These are phyloP conservation scores for Entoloma clypeatum DNA, from an alignment of 1,284 basidiomycete species.

Conservation along the genomic window DNA sequence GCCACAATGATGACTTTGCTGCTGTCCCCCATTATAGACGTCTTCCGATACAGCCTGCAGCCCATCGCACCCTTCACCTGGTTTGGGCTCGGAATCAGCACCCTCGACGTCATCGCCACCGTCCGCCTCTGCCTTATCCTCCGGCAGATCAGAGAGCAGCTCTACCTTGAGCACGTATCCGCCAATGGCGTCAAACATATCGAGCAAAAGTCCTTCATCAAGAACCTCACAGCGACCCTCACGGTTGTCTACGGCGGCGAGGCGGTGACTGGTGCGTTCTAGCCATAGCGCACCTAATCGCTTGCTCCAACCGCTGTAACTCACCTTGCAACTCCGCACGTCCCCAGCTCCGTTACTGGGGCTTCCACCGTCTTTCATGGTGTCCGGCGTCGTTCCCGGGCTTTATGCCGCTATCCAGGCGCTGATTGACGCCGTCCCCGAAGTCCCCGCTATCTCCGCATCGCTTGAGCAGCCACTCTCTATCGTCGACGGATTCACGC, in stretches of 20 bases:
- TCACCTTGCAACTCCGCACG: conserved; percentile 12
- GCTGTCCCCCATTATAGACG: conserved; percentile 41
- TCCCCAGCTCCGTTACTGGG: conserved; percentile 58
- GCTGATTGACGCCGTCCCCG: conserved; percentile 56
- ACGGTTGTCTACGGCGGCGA: conserved; percentile 74
- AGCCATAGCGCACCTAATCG: conserved; percentile 10
- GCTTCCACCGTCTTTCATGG: conserved; percentile 64
- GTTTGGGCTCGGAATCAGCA: conserved; percentile 56
- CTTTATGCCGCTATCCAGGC: conserved; percentile 55
- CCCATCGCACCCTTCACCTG: conserved; percentile 68
- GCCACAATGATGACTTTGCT: conserved; percentile 28
- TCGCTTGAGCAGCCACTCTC: conserved; percentile 60
- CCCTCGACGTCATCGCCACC: conserved; percentile 62
- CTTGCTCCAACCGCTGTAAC: conserved; percentile 9
- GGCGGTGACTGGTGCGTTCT: conserved; percentile 57
- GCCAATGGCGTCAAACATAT: conserved; percentile 30
- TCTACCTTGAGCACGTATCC: conserved; percentile 41
- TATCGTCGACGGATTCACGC: conserved; percentile 63
- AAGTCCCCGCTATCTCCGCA: conserved; percentile 47
- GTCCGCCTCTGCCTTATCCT: conserved; percentile 64
- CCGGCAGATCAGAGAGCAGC: conserved; percentile 58
- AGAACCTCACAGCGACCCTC: conserved; percentile 53
- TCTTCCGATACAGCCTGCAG: conserved; percentile 50
- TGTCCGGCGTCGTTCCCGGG: conserved; percentile 54
- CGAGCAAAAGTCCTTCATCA: conserved; percentile 54